A percentile compares a stretch with the other conserved stretches of the same genome.
Evolutionary conservation across 106 monocot genomes (phyloP).

Genomic region (Phalaenopsis aphrodite): DNA sequence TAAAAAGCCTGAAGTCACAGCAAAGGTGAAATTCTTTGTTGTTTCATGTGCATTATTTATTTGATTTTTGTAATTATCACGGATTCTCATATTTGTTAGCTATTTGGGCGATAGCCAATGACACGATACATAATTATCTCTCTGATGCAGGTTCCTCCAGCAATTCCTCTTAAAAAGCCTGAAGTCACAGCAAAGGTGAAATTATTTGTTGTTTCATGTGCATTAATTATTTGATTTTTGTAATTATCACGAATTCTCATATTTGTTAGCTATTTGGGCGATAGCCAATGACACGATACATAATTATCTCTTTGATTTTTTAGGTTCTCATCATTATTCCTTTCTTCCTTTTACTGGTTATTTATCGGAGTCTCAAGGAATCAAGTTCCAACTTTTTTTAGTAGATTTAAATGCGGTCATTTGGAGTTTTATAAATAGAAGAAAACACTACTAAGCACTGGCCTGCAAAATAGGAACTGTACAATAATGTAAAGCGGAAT

Average conservation of each 20-base stretch:
- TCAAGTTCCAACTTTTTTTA: not conserved
- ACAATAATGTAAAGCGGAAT: no score
- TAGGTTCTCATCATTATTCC: not conserved
- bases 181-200: not conserved
- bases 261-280: not conserved
- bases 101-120: not conserved
- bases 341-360: not conserved
- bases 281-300: not conserved
- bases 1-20: not conserved
- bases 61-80: not conserved
- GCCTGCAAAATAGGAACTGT: no score
- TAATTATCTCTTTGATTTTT: not conserved
- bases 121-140: not conserved
- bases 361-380: not conserved
- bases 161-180: not conserved
- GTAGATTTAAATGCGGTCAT: no score
- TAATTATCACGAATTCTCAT: not conserved
- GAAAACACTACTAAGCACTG: no score
- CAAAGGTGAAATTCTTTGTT: not conserved
- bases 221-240: not conserved
- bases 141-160: not conserved
- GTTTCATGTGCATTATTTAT: not conserved
- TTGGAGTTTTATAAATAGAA: no score
- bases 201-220: not conserved
- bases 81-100: not conserved